These are phyloP conservation scores for Aristolochia fimbriata DNA, from an alignment of 164 flowering plant genomes.

Conservation along the genomic window DNA sequence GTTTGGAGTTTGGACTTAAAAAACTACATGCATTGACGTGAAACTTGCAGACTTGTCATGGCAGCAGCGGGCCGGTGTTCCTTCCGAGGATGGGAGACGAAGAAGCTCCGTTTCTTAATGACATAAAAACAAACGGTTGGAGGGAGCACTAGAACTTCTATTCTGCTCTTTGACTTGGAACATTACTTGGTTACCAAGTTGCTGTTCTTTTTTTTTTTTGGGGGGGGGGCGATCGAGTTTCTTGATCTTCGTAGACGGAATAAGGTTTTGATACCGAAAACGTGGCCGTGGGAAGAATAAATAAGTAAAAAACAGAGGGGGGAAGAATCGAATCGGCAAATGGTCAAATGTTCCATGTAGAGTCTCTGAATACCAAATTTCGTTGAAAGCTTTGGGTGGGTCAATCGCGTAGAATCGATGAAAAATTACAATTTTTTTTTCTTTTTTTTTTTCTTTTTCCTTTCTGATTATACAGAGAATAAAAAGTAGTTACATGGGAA, in stretches of 20 bases:
- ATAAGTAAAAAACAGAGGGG: background rate
- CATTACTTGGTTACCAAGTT: background rate
- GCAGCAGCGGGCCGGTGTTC: no score
- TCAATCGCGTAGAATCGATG: background rate
- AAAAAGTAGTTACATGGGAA: constrained; percentile 1
- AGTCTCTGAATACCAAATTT: no score
- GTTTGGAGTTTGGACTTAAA: no score
- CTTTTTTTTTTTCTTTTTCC: background rate
- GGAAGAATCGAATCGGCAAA: background rate
- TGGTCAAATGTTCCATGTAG: no score
- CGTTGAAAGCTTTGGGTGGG: background rate
- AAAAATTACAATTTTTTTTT: constrained; percentile 1
- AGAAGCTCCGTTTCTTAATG: no score
- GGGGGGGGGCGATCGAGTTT: no score
- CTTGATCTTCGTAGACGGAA: background rate
- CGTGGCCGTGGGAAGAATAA: background rate
- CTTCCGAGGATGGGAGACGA: no score
- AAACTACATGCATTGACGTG: no score
- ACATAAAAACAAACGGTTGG: no score
- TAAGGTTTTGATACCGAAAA: background rate
- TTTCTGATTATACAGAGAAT: constrained; percentile 4
- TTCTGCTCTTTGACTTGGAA: background rate
- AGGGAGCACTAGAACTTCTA: no score
- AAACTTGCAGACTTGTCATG: no score
- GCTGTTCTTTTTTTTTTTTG: background rate